Evolutionary conservation across 2,329 filamentous ascomycete genomes (phyloP).

Genomic region (Colletotrichum sp.): DNA sequence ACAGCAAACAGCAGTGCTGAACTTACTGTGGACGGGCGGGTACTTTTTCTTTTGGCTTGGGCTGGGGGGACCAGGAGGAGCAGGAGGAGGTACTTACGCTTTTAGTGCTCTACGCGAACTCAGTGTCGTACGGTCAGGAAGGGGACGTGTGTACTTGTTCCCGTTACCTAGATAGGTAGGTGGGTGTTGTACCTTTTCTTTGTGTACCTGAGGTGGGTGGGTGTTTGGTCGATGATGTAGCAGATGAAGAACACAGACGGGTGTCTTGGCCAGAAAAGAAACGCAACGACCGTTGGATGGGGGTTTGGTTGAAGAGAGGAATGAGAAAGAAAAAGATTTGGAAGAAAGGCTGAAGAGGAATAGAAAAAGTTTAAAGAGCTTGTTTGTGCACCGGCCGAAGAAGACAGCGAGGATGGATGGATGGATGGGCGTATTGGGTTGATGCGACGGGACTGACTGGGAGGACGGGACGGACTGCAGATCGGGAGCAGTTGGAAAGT

Average conservation of each 20-base stretch:
- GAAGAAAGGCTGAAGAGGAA: not conserved
- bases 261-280: not conserved
- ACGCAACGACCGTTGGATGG: not conserved
- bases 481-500: not conserved
- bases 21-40: not conserved
- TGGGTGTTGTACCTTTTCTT: not conserved
- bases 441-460: not conserved
- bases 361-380: not conserved
- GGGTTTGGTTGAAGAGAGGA: not conserved
- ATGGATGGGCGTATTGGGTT: not conserved
- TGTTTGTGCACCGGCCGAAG: slow-evolving; percentile 2
- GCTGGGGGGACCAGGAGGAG: not conserved
- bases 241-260: not conserved
- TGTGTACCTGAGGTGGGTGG: not conserved
- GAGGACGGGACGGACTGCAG: not conserved
- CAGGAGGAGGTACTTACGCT: not conserved
- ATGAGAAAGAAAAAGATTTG: not conserved
- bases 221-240: not conserved
- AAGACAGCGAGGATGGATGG: not conserved
- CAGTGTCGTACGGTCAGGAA: not conserved
- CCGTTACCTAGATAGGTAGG: not conserved
- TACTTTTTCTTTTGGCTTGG: not conserved
- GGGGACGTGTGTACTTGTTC: not conserved
- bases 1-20: not conserved
- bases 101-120: not conserved